Evolutionary conservation across 768 basidiomycete species (phyloP).

Genomic region (Russula brevipes): DNA sequence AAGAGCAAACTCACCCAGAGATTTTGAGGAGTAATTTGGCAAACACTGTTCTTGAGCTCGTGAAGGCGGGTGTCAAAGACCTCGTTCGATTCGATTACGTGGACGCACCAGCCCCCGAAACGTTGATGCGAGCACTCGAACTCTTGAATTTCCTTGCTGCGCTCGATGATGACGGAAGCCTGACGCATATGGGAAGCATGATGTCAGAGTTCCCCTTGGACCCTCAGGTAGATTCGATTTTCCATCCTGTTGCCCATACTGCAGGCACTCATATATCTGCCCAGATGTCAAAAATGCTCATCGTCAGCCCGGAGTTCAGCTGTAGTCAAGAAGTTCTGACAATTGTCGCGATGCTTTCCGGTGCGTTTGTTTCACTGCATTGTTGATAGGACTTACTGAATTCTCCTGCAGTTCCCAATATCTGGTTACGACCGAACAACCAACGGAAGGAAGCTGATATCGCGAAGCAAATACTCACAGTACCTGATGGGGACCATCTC

Average conservation of each 20-base stretch:
- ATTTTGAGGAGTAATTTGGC: conserved; percentile 91
- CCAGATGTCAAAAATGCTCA: conserved; percentile 88
- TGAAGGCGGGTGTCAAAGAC: conserved; percentile 94
- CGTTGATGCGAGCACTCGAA: conserved; percentile 94
- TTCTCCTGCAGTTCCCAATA: conserved; percentile 65
- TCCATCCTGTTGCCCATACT: neutral
- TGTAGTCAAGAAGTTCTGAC: conserved; percentile 96
- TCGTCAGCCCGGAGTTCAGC: conserved; percentile 89
- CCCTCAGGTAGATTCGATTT: conserved; percentile 58
- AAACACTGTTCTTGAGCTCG: conserved; percentile 87
- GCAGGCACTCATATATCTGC: neutral
- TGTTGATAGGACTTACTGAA: neutral
- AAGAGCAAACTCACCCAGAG: conserved; percentile 97
- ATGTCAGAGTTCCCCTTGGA: conserved; percentile 99
- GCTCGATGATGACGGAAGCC: conserved; percentile 87
- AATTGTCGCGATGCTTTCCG: conserved; percentile 94
- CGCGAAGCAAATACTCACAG: conserved; percentile 80
- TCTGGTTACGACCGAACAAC: conserved; percentile 90
- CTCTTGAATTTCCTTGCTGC: conserved; percentile 88
- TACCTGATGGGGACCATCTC: conserved; percentile 96
- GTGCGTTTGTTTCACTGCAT: conserved; percentile 38
- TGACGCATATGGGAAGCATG: conserved; percentile 79
- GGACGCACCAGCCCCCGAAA: conserved; percentile 93
- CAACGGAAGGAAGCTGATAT: conserved; percentile 87
- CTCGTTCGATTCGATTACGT: conserved; percentile 84